phyloP scores from a whole-genome alignment of 257 asterid genomes.

The Nicotiana knightiana region DNA sequence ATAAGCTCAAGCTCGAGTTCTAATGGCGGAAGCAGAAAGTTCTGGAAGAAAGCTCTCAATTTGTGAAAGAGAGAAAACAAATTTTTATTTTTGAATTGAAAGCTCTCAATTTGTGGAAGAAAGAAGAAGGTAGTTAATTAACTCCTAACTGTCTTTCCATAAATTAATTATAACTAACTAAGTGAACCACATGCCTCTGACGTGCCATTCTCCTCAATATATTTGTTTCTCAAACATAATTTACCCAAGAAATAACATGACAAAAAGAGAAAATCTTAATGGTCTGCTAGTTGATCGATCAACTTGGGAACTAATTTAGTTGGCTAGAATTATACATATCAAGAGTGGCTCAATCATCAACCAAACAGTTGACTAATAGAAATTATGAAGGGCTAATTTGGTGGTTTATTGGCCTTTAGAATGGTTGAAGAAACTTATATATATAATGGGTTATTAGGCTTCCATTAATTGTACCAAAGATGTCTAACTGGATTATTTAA shows the following conservation, averaged over 20 bases:
- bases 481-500: background rate
- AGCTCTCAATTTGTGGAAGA: too few species aligned
- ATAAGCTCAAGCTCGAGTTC: too few species aligned
- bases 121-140: too few species aligned
- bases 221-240: background rate
- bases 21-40: too few species aligned
- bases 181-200: too few species aligned
- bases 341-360: background rate
- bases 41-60: too few species aligned
- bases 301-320: background rate
- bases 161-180: too few species aligned
- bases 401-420: background rate
- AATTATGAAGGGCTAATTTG: background rate
- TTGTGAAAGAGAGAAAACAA: too few species aligned
- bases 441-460: background rate
- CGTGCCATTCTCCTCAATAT: too few species aligned
- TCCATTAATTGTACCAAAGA: background rate
- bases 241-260: background rate
- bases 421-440: slow-evolving; percentile 5
- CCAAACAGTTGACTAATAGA: background rate
- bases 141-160: too few species aligned
- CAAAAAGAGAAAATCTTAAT: background rate
- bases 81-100: too few species aligned
- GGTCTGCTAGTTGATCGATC: background rate
- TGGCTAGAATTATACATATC: background rate